These are phyloP conservation scores for Bondarzewia mesenterica DNA, from an alignment of 1,284 basidiomycete species.

Conservation along the genomic window DNA sequence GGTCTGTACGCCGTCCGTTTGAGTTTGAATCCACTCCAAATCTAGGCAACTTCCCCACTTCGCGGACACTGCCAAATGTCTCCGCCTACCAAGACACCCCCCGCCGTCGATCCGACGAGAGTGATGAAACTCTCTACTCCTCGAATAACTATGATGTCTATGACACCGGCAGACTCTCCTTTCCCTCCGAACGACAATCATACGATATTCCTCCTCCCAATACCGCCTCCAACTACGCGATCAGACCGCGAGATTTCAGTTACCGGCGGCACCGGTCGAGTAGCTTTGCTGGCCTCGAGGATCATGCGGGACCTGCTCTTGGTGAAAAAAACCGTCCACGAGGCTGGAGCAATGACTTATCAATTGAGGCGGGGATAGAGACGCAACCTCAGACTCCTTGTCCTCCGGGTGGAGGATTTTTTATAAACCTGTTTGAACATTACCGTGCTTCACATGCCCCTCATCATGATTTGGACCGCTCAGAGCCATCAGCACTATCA, in stretches of 20 bases:
- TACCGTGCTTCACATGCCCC: not conserved
- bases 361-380: not conserved
- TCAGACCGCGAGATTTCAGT: not conserved
- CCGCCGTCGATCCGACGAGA: not conserved
- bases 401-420: no score
- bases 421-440: not conserved
- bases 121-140: not conserved
- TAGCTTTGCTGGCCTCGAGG: not conserved
- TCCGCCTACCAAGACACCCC: not conserved
- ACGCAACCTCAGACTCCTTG: not conserved
- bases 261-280: not conserved
- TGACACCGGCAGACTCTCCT: not conserved
- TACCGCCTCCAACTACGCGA: no score
- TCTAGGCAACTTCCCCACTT: not conserved
- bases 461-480: not conserved
- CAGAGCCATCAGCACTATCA: not conserved
- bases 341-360: not conserved
- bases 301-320: not conserved
- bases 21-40: not conserved
- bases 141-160: not conserved
- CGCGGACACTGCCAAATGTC: not conserved
- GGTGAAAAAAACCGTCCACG: not conserved
- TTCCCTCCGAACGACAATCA: no score
- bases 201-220: not conserved
- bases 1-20: not conserved